These are phyloP conservation scores for Suhomyces yuchorum DNA, from an alignment of 1,139 yeast genomes.

Conservation along the genomic window DNA sequence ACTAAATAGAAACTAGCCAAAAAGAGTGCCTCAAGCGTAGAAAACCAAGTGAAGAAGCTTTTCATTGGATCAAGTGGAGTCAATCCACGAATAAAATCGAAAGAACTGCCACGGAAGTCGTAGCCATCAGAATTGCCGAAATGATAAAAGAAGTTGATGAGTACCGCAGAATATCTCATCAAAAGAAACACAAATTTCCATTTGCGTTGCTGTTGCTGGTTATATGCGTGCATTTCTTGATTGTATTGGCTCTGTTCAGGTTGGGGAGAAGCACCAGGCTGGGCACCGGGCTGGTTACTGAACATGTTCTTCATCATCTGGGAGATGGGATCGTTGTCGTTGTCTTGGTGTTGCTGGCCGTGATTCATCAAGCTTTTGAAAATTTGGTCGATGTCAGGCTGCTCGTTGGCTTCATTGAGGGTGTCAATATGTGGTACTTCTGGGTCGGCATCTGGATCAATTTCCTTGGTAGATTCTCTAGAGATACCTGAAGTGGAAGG, in stretches of 20 bases:
- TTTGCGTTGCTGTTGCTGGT: conserved; percentile 34
- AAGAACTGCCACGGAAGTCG: conserved; percentile 34
- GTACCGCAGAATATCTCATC: conserved; percentile 30
- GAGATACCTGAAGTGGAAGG: neutral
- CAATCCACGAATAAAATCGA: conserved; percentile 31
- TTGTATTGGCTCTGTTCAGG: conserved; percentile 29
- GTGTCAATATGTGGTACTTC: conserved; percentile 34
- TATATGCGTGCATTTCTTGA: conserved; percentile 33
- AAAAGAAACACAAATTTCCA: conserved; percentile 38
- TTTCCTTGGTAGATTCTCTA: neutral
- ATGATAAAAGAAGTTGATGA: conserved; percentile 41
- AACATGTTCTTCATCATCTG: conserved; percentile 35
- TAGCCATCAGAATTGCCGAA: conserved; percentile 21
- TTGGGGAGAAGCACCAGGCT: conserved; percentile 17
- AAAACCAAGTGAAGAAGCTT: conserved; percentile 33
- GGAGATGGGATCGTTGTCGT: conserved; percentile 29
- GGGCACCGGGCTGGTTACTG: conserved; percentile 7
- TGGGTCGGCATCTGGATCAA: conserved; percentile 34
- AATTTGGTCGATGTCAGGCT: conserved; percentile 37
- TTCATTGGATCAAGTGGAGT: conserved; percentile 18
- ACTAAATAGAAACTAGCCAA: conserved; percentile 39
- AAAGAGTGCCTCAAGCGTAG: conserved; percentile 37
- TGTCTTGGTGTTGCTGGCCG: conserved; percentile 11
- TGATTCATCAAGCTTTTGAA: conserved; percentile 35
- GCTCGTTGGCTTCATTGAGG: conserved; percentile 14